A percentile compares a stretch with the other conserved stretches of the same genome.
phyloP scores from a whole-genome alignment of 2,329 filamentous ascomycete species.

The Karstenula rhodostoma region DNA sequence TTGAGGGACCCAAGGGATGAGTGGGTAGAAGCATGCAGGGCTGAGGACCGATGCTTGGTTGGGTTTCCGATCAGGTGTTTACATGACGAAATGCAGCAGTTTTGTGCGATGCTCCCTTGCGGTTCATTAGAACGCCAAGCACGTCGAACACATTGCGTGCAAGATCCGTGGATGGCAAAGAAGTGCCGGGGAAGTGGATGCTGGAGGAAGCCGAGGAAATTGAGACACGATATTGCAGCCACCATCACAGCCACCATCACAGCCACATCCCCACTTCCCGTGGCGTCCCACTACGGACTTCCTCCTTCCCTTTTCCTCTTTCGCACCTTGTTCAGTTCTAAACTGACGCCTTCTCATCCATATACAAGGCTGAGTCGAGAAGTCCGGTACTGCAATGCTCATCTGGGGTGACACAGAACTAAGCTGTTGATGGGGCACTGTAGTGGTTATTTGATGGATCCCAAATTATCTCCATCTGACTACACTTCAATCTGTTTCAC shows the following conservation, averaged over 20 bases:
- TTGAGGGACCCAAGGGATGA: conserved; percentile 11
- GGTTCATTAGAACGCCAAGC: neutral
- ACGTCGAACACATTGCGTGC: neutral
- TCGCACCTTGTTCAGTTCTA: neutral
- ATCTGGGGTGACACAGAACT: no score
- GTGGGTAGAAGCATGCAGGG: conserved; percentile 6
- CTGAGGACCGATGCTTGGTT: conserved; percentile 1
- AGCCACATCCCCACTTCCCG: conserved; percentile 6
- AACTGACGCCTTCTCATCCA: neutral
- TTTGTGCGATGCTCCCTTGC: conserved; percentile 4
- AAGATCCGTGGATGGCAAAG: neutral
- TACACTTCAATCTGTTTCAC: neutral
- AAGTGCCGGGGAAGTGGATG: neutral
- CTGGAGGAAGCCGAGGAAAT: neutral
- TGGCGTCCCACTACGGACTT: neutral
- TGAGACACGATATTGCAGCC: neutral
- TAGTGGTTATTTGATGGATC: neutral
- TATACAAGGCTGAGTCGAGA: neutral
- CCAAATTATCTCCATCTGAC: neutral
- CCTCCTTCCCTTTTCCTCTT: neutral
- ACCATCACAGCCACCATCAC: conserved; percentile 7
- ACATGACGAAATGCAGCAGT: conserved; percentile 4
- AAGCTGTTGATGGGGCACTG: neutral
- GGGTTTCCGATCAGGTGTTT: conserved; percentile 9
- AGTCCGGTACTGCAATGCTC: no score